phyloP scores from a whole-genome alignment of 106 monocot genomes.

The Dendrobium chrysotoxum region DNA sequence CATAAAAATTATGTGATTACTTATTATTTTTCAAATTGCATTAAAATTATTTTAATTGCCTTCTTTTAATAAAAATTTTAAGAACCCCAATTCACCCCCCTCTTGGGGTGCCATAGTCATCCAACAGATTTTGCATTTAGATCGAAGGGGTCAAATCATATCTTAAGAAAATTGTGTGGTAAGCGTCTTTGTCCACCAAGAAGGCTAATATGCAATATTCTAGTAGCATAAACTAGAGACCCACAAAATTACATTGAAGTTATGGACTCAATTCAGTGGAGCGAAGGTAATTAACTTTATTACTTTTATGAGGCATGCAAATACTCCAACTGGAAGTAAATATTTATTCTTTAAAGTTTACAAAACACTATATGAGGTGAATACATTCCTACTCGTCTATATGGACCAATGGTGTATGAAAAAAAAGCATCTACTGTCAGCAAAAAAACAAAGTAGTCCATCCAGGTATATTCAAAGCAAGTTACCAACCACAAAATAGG shows the following conservation, averaged over 20 bases:
- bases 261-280: not conserved
- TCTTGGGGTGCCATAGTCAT: no score
- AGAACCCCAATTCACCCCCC: no score
- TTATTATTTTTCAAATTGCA: no score
- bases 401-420: not conserved
- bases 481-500: not conserved
- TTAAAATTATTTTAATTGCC: no score
- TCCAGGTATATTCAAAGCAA: not conserved
- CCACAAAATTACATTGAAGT: not conserved
- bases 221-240: not conserved
- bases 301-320: not conserved
- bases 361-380: not conserved
- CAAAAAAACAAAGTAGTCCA: constrained; percentile 2
- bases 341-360: not conserved
- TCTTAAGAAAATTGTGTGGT: not conserved
- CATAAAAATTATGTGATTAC: no score
- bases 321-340: not conserved
- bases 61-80: no score
- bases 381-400: not conserved
- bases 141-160: not conserved
- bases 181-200: not conserved
- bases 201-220: not conserved
- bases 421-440: not conserved
- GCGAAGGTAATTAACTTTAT: not conserved
- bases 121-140: not conserved